Conservation (phyloP, 257 asterid genomes). For the Solanum bukasovii region DNA sequence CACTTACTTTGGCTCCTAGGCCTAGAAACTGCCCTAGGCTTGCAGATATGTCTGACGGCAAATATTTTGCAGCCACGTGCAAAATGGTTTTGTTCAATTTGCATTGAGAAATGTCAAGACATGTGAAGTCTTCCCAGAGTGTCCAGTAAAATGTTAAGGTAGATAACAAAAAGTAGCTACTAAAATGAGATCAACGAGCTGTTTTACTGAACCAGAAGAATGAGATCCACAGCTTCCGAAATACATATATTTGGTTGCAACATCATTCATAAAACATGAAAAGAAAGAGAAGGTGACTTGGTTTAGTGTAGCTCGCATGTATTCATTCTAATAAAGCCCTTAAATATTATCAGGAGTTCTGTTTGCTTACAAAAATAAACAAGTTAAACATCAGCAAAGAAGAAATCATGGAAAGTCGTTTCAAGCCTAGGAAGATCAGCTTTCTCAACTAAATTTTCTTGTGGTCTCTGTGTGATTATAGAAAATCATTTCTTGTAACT, state of each 20-base stretch:
- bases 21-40: slow-evolving; percentile 45
- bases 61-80: slow-evolving; percentile 54
- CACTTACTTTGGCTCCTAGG: slow-evolving; percentile 62
- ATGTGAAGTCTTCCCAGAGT: slow-evolving; percentile 87
- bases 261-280: neutral
- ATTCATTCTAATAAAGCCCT: neutral
- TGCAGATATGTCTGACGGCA: slow-evolving; percentile 53
- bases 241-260: neutral
- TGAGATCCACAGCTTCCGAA: neutral
- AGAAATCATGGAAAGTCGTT: neutral
- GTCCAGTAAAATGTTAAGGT: slow-evolving; percentile 45
- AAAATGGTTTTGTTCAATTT: slow-evolving; percentile 62
- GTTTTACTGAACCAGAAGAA: neutral
- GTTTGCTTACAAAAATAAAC: neutral
- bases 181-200: neutral
- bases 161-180: slow-evolving; percentile 5
- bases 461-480: neutral
- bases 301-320: neutral
- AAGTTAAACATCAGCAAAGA: neutral
- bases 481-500: neutral
- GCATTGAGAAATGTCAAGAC: slow-evolving; percentile 92
- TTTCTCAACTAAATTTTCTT: neutral
- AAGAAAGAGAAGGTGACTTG: neutral
- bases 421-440: neutral
- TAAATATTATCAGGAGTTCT: neutral